Evolutionary conservation across 768 basidiomycete species (phyloP), one percentile per base, ranked within the genome.

Genomic region (Pulveroboletus sp.): DNA sequence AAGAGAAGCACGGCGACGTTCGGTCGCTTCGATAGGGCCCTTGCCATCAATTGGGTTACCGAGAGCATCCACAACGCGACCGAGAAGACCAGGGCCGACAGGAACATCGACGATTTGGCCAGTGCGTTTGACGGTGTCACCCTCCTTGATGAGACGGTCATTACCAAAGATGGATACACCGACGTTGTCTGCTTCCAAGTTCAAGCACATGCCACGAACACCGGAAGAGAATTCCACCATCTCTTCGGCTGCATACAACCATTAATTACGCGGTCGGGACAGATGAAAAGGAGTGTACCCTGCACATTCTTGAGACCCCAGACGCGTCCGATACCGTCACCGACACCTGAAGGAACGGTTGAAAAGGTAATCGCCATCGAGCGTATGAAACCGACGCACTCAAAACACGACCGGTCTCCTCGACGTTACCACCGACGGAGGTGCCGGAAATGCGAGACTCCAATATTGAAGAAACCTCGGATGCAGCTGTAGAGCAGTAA

Each of bases 211-310:
- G 81, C 97, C 97, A 71, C 97, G 94, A 65, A 99, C 85, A 75
- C 97, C 97, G 43, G 97, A 98, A 42, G 95, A 92, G 83, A 99
- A 99, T 82, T 99, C 97, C 82, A 99, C 97, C 97, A 99, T 99
- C 85, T 99, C 97, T 77, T 99, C 97, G 75, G 87, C 87, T 94
- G 72, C 41, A 61, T 47, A 57, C 40, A 21, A 24, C 7, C 9
- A 8, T 66, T 38, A 55, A 5, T 45, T 6, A 14, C 1, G 27
- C 37, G n/a, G n/a, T 17, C n/a, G 32, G 39, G 39, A 27, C 4
- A 9, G 32, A 14, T 23, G 32, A 29, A 47, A 47, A 25, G 34
- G 31, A 45, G 63, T 72, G 49, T 62, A 93, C 92, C 93, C 78
- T 98, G 97, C 65, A 99, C 97, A 70, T 99, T 99, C 75, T 75